A percentile compares a stretch with the other conserved stretches of the same genome.
These are phyloP conservation scores for Cydonia oblonga DNA, from an alignment of 331 rosid genomes.

Conservation along the genomic window DNA sequence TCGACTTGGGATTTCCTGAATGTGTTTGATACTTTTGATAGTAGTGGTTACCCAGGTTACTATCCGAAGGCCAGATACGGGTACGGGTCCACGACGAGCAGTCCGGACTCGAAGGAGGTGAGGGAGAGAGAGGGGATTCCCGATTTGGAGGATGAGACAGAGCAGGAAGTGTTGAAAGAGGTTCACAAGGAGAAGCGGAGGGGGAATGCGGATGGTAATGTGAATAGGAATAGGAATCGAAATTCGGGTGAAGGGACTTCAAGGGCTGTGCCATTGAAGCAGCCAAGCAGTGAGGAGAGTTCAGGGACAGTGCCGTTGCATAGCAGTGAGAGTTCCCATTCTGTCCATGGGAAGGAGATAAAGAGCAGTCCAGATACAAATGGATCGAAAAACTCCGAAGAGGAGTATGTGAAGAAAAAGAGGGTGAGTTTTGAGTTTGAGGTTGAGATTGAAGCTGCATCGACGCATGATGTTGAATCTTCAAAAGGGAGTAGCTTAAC, in stretches of 20 bases:
- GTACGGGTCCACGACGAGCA: conserved; percentile 55
- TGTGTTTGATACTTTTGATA: conserved; percentile 52
- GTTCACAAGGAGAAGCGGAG: conserved; percentile 35
- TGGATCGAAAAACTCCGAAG: conserved; percentile 33
- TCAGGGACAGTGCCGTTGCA: conserved; percentile 1
- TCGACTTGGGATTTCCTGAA: conserved; percentile 82
- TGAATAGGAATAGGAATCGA: conserved; percentile 2
- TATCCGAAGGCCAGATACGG: conserved; percentile 27
- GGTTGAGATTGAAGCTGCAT: conserved; percentile 39
- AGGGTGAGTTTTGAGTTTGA: conserved; percentile 80
- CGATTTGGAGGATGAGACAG: conserved; percentile 84
- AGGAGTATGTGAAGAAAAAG: conserved; percentile 44
- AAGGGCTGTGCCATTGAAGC: conserved; percentile 40
- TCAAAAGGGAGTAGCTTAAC: conserved; percentile 66
- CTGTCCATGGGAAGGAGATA: conserved; percentile 37
- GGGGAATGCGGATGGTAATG: conserved; percentile 18
- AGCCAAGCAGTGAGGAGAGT: conserved; percentile 4
- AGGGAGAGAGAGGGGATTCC: conserved; percentile 97
- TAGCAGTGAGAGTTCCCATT: conserved; percentile 33
- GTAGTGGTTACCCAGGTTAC: conserved; percentile 36
- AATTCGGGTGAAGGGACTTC: conserved; percentile 54
- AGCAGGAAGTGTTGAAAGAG: conserved; percentile 45
- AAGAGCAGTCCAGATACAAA: conserved; percentile 57
- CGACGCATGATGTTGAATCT: conserved; percentile 51
- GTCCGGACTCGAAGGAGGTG: conserved; percentile 90